Base-by-base conservation (phyloP, 805 yeast genomes). In the Sporopachydermia lactativora region DNA sequence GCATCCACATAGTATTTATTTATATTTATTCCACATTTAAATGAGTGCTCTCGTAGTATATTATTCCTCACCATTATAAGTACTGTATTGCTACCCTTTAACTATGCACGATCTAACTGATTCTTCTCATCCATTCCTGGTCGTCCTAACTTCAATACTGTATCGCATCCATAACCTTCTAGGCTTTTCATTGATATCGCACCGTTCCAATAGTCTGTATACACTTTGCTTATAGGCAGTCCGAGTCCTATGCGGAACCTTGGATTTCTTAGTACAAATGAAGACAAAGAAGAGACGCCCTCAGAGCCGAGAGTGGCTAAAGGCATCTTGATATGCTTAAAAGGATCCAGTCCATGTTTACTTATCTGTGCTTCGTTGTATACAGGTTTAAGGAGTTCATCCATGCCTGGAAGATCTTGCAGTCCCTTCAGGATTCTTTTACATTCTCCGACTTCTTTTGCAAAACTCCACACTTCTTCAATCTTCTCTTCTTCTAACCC, bases 181-280 rank as follows among this genome's bases (percentile, higher is more conserved):
- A 89, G 62, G 0, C 94, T 79, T 49, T 78, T 78, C 69, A 89
- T 73, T 44, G 77, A 78, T 39, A 89, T 59, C 40, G 80, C 82
- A 4, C 97, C 97, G 50, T 88, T 92, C 97, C 97, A 89, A 58
- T 89, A 89, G 50, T 89, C 96, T 0, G 95, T 84, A 54, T 89
- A 89, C 0, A 88, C 84, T 49, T 83, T 78, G 52, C 95, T 81
- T 81, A 89, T 77, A 0, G 97, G 96, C 45, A 89, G 63, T 1
- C 96, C 95, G 44, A 89, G 69, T 0, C 96, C 96, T 18, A 89
- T 60, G 40, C 81, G 81, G 50, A 71, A 71, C 44, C 81, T 71
- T 18, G 81, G 76, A 1, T 92, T 81, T 46, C 96, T 70, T 19
- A 77, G 68, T 35, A 81, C 71, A 50, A 88, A 66, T 18, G 73